A percentile compares a stretch with the other conserved stretches of the same genome.
phyloP scores from a whole-genome alignment of 2,329 filamentous ascomycete genomes.

The Talaromyces pinophilus region DNA sequence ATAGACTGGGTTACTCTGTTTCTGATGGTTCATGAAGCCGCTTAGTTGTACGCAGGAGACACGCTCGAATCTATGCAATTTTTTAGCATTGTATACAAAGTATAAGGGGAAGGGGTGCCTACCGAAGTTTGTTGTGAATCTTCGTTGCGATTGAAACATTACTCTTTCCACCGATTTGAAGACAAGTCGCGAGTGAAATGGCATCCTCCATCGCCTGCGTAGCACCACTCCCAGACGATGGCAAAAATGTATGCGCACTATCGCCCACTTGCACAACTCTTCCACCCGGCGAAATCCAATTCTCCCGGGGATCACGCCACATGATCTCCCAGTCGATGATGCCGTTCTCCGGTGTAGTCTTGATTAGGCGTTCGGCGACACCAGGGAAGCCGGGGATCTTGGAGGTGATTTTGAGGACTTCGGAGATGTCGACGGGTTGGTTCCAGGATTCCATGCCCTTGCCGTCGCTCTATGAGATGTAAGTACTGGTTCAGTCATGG shows the following conservation, averaged over 20 bases:
- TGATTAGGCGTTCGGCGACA: conserved; percentile 12
- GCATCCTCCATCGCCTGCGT: conserved; percentile 55
- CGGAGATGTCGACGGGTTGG: conserved; percentile 9
- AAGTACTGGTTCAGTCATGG: not conserved
- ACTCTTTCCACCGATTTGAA: conserved; percentile 32
- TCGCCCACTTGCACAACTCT: conserved; percentile 54
- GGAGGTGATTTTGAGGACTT: conserved; percentile 11
- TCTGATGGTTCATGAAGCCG: conserved; percentile 18
- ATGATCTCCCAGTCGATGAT: conserved; percentile 20
- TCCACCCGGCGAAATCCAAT: conserved; percentile 44
- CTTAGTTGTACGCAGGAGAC: conserved; percentile 24
- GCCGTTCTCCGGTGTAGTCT: conserved; percentile 4
- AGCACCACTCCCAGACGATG: conserved; percentile 52
- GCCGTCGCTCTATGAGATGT: conserved; percentile 9
- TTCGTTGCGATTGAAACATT: conserved; percentile 23
- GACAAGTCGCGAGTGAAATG: conserved; percentile 49
- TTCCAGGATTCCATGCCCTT: conserved; percentile 14
- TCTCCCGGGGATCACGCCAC: conserved; percentile 22
- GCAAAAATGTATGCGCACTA: conserved; percentile 54
- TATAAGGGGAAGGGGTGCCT: not conserved
- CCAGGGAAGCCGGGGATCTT: conserved; percentile 8
- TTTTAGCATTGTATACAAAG: not conserved
- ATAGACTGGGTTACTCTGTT: conserved; percentile 13
- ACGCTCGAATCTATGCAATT: conserved; percentile 24
- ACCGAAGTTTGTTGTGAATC: conserved; percentile 27